Evolutionary conservation across 495 filamentous ascomycete species (phyloP).

Genomic region (Penicillium atrosanguineum): DNA sequence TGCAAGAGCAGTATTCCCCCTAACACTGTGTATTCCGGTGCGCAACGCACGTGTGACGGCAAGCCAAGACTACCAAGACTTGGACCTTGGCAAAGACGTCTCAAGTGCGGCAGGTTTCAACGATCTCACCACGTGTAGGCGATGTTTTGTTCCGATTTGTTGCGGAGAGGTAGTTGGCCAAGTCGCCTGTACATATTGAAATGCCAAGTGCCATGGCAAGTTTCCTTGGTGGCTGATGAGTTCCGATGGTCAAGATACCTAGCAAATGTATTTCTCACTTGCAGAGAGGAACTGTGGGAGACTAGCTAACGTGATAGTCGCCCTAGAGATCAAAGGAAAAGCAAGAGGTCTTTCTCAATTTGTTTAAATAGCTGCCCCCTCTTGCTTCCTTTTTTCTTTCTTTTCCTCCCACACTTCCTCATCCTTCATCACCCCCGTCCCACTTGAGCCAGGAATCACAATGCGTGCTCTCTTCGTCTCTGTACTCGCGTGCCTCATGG

Average conservation of each 20-base stretch:
- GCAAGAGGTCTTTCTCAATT: not conserved
- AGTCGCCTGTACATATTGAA: not conserved
- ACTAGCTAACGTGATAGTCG: not conserved
- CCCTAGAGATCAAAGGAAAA: no score
- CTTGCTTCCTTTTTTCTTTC: not conserved
- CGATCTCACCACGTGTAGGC: conserved; percentile 11
- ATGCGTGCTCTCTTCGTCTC: conserved; percentile 26
- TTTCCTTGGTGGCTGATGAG: not conserved
- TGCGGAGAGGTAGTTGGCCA: not conserved
- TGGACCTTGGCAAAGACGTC: not conserved
- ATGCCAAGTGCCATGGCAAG: not conserved
- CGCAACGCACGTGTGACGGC: not conserved
- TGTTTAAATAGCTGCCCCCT: not conserved
- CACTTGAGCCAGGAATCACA: conserved; percentile 6
- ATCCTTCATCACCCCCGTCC: not conserved
- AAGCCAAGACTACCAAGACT: conserved; percentile 8
- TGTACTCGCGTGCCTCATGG: conserved; percentile 19
- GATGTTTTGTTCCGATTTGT: conserved; percentile 3
- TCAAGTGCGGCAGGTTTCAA: conserved; percentile 7
- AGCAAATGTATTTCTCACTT: not conserved
- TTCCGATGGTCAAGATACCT: not conserved
- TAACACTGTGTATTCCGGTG: no score
- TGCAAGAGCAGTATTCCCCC: no score
- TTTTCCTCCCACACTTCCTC: not conserved
- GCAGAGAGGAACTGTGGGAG: conserved; percentile 3